Evolutionary conservation across 768 basidiomycete species (phyloP), one percentile per base, ranked within the genome.

Genomic region (Kwoniella heveanensis): DNA sequence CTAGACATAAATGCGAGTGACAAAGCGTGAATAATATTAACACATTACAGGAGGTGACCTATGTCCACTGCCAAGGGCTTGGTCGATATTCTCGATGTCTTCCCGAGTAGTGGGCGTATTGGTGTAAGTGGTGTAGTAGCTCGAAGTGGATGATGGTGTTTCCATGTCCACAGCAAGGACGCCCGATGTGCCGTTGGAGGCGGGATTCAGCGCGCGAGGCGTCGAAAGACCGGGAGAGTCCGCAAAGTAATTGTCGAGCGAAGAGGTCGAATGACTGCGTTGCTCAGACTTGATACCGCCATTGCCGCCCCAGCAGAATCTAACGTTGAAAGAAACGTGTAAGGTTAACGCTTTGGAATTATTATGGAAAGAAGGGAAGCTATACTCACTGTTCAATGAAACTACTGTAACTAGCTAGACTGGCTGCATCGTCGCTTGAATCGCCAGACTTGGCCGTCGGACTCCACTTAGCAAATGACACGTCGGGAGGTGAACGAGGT

Each of bases 261-360:
- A 62, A 21, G 68, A 68, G 26, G 74, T 58, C 19, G 74, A 76
- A 51, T 73, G 71, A 13, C 62, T 61, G 49, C 71, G 60, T 29
- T 65, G 57, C 22, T 53, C 47, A n/a, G 64, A 60, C 4, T 54
- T 37, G 6, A 46, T 53, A 32, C 50, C 39, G 13, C 49, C 25
- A 13, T 65, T 61, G 15, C 78, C 78, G 22, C 69, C 78, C 78
- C 78, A 79, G 63, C 78, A 79, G 66, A 77, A 79, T 53, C 78
- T 79, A 32, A 13, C 32, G n/a, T n/a, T n/a, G n/a, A n/a, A 21
- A 24, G 25, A 44, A 10, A 17, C n/a, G 15, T 60, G 27, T n/a
- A 68, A 46, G 47, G 57, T 12, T 12, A 58, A 5, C 24, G 2
- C 37, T 53, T 21, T 48, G 10, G n/a, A 13, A 37, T n/a, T 36